Conservation (phyloP, 768 basidiomycete species). For the Russula dissimulans region DNA sequence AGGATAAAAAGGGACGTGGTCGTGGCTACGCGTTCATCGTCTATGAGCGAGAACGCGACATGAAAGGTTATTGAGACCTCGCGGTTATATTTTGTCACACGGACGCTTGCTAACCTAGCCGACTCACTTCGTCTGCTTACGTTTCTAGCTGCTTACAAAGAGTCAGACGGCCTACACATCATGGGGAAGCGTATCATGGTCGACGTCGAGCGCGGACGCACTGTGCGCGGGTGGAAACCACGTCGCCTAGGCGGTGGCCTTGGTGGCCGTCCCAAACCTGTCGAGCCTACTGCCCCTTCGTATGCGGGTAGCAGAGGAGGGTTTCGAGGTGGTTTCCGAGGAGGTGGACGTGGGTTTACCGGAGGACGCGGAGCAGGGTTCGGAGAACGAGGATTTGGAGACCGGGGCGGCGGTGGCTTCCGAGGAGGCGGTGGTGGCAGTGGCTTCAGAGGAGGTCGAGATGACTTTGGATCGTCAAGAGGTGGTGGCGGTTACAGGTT, state of each 20-base stretch:
- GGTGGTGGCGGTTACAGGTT: constrained; percentile 27
- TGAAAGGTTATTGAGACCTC: constrained; percentile 70
- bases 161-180: constrained; percentile 93
- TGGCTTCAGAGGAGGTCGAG: constrained; percentile 24
- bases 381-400: constrained; percentile 25
- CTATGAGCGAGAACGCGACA: constrained; percentile 95
- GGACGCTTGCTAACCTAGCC: constrained; percentile 20
- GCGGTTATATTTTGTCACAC: constrained; percentile 11
- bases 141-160: constrained; percentile 83
- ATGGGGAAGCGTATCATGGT: constrained; percentile 95
- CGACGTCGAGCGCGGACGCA: constrained; percentile 96
- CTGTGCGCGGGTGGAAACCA: constrained; percentile 98
- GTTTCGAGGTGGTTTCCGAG: constrained; percentile 25
- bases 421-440: constrained; percentile 17
- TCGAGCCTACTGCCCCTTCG: constrained; percentile 22
- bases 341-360: constrained; percentile 28
- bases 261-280: constrained; percentile 93
- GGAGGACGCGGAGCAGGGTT: constrained; percentile 22
- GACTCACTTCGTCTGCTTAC: constrained; percentile 21
- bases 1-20: constrained; percentile 80
- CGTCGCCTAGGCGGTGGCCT: constrained; percentile 93
- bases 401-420: constrained; percentile 20
- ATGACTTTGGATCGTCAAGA: constrained; percentile 19
- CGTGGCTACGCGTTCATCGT: constrained; percentile 96
- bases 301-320: constrained; percentile 30